A percentile compares a stretch with the other conserved stretches of the same genome.
These are phyloP conservation scores for Fusarium sp. DNA, from an alignment of 2,329 filamentous ascomycete species.

Conservation along the genomic window DNA sequence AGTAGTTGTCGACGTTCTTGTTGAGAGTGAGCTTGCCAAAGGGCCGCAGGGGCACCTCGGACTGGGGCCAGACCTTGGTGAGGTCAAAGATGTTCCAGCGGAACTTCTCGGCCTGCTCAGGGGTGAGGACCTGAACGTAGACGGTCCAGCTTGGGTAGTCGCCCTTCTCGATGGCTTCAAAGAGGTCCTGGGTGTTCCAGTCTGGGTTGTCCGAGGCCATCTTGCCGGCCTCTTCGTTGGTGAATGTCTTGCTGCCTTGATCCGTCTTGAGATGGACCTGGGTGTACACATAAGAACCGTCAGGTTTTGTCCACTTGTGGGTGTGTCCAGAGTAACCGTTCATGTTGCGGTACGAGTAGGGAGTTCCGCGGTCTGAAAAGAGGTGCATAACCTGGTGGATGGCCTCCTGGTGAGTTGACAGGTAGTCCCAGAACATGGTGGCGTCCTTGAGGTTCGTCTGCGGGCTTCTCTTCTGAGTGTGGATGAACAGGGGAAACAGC, in stretches of 20 bases:
- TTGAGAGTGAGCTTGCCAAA: conserved; percentile 68
- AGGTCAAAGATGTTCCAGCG: conserved; percentile 69
- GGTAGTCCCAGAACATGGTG: conserved; percentile 36
- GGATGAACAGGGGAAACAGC: conserved; percentile 83
- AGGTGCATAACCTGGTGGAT: conserved; percentile 32
- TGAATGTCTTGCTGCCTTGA: conserved; percentile 7
- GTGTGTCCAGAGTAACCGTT: conserved; percentile 31
- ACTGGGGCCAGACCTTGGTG: conserved; percentile 69
- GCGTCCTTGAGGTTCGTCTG: conserved; percentile 61
- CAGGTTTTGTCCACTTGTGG: conserved; percentile 19
- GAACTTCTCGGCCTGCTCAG: conserved; percentile 64
- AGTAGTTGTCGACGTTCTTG: conserved; percentile 59
- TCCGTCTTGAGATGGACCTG: conserved; percentile 34
- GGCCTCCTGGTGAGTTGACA: conserved; percentile 35
- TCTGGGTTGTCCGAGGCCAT: conserved; percentile 28
- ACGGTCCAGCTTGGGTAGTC: conserved; percentile 67
- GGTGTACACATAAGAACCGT: conserved; percentile 19
- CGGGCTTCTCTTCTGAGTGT: conserved; percentile 84
- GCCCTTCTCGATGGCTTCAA: conserved; percentile 60
- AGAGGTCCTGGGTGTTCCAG: conserved; percentile 36
- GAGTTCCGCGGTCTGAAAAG: conserved; percentile 24
- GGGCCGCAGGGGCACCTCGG: conserved; percentile 63
- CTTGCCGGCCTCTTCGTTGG: conserved; percentile 9
- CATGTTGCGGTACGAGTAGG: conserved; percentile 19
- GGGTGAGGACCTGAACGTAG: conserved; percentile 69